These are phyloP conservation scores for Breynia disticha DNA, from an alignment of 441 rosid genomes.

Conservation along the genomic window DNA sequence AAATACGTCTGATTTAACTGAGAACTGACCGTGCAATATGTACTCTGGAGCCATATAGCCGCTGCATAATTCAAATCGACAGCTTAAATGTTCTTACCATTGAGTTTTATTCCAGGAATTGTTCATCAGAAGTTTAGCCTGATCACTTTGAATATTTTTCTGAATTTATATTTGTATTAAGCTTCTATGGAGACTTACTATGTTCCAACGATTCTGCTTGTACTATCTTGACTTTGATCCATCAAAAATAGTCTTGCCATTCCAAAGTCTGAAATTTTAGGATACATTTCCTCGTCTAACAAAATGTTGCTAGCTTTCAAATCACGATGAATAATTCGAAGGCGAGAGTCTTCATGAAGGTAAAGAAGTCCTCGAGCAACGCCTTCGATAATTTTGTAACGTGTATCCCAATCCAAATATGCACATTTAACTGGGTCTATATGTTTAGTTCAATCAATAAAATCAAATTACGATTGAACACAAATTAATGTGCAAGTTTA, in stretches of 20 bases:
- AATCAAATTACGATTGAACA: no score
- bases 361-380: constrained; percentile 53
- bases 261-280: constrained; percentile 29
- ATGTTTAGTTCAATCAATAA: neutral
- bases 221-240: constrained; percentile 21
- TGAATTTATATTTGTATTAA: no score
- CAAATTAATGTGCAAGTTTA: no score
- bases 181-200: constrained; percentile 32
- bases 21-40: constrained; percentile 26
- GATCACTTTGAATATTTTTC: no score
- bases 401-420: constrained; percentile 35
- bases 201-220: constrained; percentile 43
- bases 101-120: no score
- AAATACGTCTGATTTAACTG: constrained; percentile 28
- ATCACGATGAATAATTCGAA: constrained; percentile 55
- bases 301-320: constrained; percentile 42
- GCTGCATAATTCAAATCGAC: neutral
- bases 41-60: constrained; percentile 25
- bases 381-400: constrained; percentile 43
- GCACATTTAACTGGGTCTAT: constrained; percentile 26
- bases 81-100: no score
- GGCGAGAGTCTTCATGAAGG: constrained; percentile 58
- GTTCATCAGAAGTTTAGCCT: no score
- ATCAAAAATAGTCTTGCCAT: constrained; percentile 22
- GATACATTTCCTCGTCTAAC: constrained; percentile 20